A percentile compares a stretch with the other conserved stretches of the same genome.
phyloP scores from a whole-genome alignment of 2,329 filamentous ascomycete species.

The Cercospora canescens region DNA sequence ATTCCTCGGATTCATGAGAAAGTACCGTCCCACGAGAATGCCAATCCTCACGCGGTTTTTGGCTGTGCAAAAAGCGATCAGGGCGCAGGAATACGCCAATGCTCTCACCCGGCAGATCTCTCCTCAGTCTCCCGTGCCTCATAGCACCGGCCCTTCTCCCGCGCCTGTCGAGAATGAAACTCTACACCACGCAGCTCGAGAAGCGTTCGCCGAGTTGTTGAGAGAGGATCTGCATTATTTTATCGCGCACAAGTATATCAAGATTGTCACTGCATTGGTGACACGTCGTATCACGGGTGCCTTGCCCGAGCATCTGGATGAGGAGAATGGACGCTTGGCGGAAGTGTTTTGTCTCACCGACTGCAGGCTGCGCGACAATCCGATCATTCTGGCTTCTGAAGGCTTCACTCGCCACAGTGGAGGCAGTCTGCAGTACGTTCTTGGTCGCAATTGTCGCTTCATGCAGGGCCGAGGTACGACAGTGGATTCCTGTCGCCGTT shows the following conservation, averaged over 20 bases:
- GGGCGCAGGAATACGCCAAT: conserved; percentile 70
- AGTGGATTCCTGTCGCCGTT: conserved; percentile 19
- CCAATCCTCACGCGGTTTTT: conserved; percentile 17
- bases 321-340: conserved; percentile 70
- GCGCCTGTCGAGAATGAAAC: conserved; percentile 55
- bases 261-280: conserved; percentile 68
- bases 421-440: conserved; percentile 70
- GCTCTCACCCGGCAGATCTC: conserved; percentile 61
- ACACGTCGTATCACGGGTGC: conserved; percentile 67
- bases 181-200: conserved; percentile 60
- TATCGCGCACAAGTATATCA: conserved; percentile 66
- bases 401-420: conserved; percentile 74
- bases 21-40: conserved; percentile 20
- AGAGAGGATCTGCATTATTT: conserved; percentile 69
- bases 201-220: conserved; percentile 64
- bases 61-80: conserved; percentile 58
- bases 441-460: conserved; percentile 76
- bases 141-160: not conserved
- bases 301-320: conserved; percentile 61
- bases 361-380: conserved; percentile 69
- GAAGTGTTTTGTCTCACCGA: conserved; percentile 78
- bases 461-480: conserved; percentile 70
- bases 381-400: conserved; percentile 74
- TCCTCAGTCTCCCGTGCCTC: conserved; percentile 49
- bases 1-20: conserved; percentile 20